Evolutionary conservation across 2,329 filamentous ascomycete genomes (phyloP), one percentile per base, ranked within the genome.

Genomic region (Whalleya microplaca): DNA sequence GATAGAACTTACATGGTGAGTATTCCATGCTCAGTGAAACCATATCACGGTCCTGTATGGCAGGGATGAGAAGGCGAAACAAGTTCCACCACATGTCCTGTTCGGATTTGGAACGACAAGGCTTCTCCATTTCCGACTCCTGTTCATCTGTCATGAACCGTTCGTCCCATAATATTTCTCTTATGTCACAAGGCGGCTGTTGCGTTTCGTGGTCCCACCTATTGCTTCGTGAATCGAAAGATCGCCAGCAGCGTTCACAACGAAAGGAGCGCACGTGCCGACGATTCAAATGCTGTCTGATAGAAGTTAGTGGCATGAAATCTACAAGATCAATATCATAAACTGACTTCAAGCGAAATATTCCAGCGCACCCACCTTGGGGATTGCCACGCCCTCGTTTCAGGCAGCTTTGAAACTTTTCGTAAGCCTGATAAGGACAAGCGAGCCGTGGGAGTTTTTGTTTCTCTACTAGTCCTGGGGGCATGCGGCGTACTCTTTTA

Each of bases 201-300:
- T 47, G 14, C 8, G 21, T 14, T 18, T 45, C 44, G 19, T 59
- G 56, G 3, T 56, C 32, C 9, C 12, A 3, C 1, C 16, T 29
- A 19, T 51, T 41, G 6, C 21, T 18, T 21, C 18, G 42, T 2
- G 45, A 45, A 19, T 56, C 53, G 19, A 59, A 53, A 2, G 45
- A 53, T 9, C 21, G 20, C 56, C 56, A 56, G 19, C 56, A 59
- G 5, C 53, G 40, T 16, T 43, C 41, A 32, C 56, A 59, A 16
- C 56, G 53, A 19, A 18, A 40, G 2, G 48, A 49, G 9, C 41
- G 21, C 48, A 48, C 51, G 19, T 56, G 56, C 12, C 43, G 41
- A 9, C 53, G 53, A 12, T 9, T 52, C 32, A 59, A 21, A 42
- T 59, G 56, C n/a, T 59, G 53, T 20, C 56, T 59, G 20, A 23